Conservation (phyloP, 2,329 filamentous ascomycete genomes). For the Colletotrichum chlorophyti region DNA sequence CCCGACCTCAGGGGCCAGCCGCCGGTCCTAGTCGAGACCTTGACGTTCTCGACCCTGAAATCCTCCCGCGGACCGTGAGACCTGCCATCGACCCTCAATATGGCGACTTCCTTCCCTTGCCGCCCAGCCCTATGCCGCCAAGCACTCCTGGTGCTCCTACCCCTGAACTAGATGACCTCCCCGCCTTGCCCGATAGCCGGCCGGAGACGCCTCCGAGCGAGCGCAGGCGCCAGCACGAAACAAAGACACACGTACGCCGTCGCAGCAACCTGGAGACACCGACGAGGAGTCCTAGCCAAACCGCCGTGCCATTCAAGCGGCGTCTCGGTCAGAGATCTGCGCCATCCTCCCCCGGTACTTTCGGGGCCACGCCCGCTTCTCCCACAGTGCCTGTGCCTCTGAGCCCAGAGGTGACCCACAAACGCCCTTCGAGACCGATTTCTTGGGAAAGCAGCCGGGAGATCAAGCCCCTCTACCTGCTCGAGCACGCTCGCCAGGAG, state of each 20-base stretch:
- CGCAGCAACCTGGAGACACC: conserved; percentile 56
- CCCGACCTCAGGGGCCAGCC: background rate
- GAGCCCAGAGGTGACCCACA: conserved; percentile 39
- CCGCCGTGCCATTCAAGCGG: conserved; percentile 64
- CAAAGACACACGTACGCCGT: conserved; percentile 52
- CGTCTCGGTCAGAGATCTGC: conserved; percentile 55
- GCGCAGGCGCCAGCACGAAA: conserved; percentile 47
- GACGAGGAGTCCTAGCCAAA: conserved; percentile 60
- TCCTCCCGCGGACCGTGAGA: conserved; percentile 63
- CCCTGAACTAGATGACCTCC: conserved; percentile 49
- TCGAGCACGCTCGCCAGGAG: conserved; percentile 65
- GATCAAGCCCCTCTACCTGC: conserved; percentile 81
- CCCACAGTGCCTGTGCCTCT: conserved; percentile 38
- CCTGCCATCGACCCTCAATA: conserved; percentile 72
- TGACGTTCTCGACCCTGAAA: conserved; percentile 62
- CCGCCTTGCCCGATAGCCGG: conserved; percentile 65
- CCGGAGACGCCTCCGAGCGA: conserved; percentile 62
- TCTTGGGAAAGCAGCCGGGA: conserved; percentile 72
- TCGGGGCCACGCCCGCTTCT: conserved; percentile 48
- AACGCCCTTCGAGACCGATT: conserved; percentile 57
- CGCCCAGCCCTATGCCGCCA: conserved; percentile 69
- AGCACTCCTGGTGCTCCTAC: conserved; percentile 61
- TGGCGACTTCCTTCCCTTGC: conserved; percentile 69
- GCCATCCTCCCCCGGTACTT: conserved; percentile 49
- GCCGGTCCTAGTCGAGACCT: conserved; percentile 32